Percentiles rank a stretch among this genome's conserved stretches.
Conservation (phyloP, 1,139 yeast genomes). For the Blastobotrys raffinosifermentans region DNA sequence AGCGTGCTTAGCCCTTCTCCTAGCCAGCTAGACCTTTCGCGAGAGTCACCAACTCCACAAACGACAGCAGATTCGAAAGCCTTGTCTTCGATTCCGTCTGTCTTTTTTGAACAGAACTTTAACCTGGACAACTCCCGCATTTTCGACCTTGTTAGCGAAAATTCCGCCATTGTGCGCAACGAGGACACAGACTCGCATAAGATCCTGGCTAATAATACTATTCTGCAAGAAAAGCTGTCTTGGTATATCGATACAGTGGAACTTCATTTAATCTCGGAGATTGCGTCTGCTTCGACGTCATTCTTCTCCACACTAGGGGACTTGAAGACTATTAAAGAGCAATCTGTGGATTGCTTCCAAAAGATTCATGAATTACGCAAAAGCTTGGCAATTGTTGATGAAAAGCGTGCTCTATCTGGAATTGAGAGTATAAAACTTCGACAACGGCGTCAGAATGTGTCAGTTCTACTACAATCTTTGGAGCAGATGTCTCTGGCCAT, state of each 20-base stretch:
- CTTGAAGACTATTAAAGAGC: slow-evolving; percentile 54
- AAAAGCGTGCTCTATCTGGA: slow-evolving; percentile 48
- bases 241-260: slow-evolving; percentile 84
- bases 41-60: too few relatives aligned
- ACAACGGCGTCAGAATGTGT: slow-evolving; percentile 54
- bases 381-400: slow-evolving; percentile 37
- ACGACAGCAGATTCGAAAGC: too few relatives aligned
- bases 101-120: slow-evolving; percentile 64
- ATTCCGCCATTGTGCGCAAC: slow-evolving; percentile 35
- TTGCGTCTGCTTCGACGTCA: slow-evolving; percentile 75
- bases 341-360: slow-evolving; percentile 48
- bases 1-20: too few relatives aligned
- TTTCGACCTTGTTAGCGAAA: slow-evolving; percentile 66
- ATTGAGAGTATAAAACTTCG: slow-evolving; percentile 47
- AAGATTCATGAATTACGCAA: slow-evolving; percentile 43
- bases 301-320: slow-evolving; percentile 83
- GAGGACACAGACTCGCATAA: slow-evolving; percentile 19
- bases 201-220: slow-evolving; percentile 42
- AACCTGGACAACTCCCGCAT: slow-evolving; percentile 83
- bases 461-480: slow-evolving; percentile 55
- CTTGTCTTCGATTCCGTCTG: slow-evolving; percentile 51
- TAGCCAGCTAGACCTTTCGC: too few relatives aligned
- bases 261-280: slow-evolving; percentile 70
- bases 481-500: slow-evolving; percentile 41
- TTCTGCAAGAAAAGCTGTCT: slow-evolving; percentile 74